Conservation (phyloP, 768 basidiomycete species). For the Leccinum subgranulosum region DNA sequence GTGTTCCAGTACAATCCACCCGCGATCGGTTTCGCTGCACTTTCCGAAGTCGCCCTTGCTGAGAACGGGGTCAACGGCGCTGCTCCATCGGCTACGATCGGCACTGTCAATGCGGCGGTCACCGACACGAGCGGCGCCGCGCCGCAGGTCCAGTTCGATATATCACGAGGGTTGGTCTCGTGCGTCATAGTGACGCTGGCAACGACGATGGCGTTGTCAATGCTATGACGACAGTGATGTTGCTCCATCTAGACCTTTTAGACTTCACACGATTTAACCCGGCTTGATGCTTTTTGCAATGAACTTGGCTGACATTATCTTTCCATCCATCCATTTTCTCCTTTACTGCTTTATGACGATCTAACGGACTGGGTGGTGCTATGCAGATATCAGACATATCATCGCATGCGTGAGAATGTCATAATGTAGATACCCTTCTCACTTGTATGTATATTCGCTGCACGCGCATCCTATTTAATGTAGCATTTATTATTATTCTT, state of each 20-base stretch:
- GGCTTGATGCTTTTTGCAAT: not conserved
- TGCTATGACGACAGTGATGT: constrained; percentile 8
- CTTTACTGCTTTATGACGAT: not conserved
- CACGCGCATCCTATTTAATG: not conserved
- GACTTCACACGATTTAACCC: not conserved
- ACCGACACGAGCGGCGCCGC: constrained; percentile 22
- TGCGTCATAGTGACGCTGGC: not conserved
- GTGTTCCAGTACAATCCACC: constrained; percentile 51
- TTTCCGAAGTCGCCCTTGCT: constrained; percentile 32
- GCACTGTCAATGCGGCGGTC: constrained; percentile 46
- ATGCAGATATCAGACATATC: not conserved
- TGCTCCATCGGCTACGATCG: constrained; percentile 58
- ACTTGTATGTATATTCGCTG: not conserved
- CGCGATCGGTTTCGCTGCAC: constrained; percentile 48
- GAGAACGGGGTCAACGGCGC: constrained; percentile 29
- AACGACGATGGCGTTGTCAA: not conserved
- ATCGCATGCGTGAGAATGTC: not conserved
- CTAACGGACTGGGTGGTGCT: not conserved
- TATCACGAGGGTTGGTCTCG: not conserved
- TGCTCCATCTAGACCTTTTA: not conserved
- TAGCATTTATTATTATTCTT: not conserved
- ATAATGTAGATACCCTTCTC: not conserved
- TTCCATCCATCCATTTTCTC: not conserved
- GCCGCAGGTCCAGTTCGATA: not conserved
- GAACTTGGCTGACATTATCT: not conserved